Conservation (phyloP, 2,329 filamentous ascomycete genomes). For the Dothideomycetes sp. region DNA sequence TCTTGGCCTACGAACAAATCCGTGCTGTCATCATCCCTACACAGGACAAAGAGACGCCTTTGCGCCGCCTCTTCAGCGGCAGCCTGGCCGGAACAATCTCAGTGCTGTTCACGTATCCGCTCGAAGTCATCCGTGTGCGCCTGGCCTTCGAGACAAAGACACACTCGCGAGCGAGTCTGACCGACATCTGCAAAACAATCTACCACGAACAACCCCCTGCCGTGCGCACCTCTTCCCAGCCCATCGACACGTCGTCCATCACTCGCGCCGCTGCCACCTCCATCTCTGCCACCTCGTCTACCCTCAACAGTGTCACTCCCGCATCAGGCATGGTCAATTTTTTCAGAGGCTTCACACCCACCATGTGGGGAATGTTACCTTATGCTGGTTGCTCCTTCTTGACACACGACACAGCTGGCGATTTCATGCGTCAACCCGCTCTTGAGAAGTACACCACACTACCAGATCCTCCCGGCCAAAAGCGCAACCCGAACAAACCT, state of each 20-base stretch:
- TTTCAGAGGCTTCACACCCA: slow-evolving; percentile 87
- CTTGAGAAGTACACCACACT: slow-evolving; percentile 68
- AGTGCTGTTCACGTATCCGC: slow-evolving; percentile 91
- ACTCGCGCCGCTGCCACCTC: slow-evolving; percentile 30
- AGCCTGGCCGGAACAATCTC: slow-evolving; percentile 75
- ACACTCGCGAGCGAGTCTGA: slow-evolving; percentile 58
- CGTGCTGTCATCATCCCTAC: slow-evolving; percentile 66
- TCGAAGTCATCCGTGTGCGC: slow-evolving; percentile 87
- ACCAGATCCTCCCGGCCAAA: slow-evolving; percentile 35
- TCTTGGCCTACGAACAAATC: slow-evolving; percentile 94
- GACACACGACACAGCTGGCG: slow-evolving; percentile 83
- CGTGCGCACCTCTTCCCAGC: slow-evolving; percentile 16
- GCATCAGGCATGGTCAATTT: slow-evolving; percentile 74
- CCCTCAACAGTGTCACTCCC: slow-evolving; percentile 47
- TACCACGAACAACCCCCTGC: slow-evolving; percentile 60
- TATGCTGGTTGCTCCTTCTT: slow-evolving; percentile 95
- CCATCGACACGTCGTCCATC: slow-evolving; percentile 18
- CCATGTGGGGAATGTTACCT: slow-evolving; percentile 86
- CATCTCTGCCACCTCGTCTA: slow-evolving; percentile 33
- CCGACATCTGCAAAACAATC: slow-evolving; percentile 74
- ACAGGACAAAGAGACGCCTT: slow-evolving; percentile 66
- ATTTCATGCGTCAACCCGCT: slow-evolving; percentile 62
- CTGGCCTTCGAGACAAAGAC: slow-evolving; percentile 88
- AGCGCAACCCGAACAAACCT: slow-evolving; percentile 44
- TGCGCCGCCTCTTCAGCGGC: slow-evolving; percentile 65